Conservation (phyloP, 2,329 filamentous ascomycete species). For the Neofusicoccum kwambonambiense region DNA sequence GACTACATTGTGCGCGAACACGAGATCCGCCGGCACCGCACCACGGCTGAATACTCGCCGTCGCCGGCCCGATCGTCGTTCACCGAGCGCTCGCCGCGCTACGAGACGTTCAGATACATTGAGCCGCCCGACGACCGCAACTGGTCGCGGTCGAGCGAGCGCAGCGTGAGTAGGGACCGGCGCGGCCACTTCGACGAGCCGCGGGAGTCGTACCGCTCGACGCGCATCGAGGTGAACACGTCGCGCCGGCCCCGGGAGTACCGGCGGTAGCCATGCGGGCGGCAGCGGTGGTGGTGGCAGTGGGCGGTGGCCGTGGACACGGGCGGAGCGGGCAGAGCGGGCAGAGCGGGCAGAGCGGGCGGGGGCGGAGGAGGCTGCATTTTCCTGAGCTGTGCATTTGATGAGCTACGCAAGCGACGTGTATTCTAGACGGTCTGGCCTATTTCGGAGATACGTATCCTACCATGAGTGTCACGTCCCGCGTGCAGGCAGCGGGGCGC, state of each 20-base stretch:
- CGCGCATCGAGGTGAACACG: conserved; percentile 31
- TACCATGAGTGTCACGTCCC: too few species aligned
- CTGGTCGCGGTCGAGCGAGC: conserved; percentile 27
- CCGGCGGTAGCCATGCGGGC: conserved; percentile 19
- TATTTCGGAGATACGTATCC: too few species aligned
- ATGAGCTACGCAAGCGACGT: too few species aligned
- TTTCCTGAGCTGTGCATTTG: too few species aligned
- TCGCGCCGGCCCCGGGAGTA: conserved; percentile 7
- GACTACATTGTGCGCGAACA: conserved; percentile 46
- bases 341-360: background rate
- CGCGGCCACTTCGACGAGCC: conserved; percentile 30
- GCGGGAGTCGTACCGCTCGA: conserved; percentile 29
- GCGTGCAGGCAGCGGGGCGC: too few species aligned
- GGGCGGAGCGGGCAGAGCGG: background rate
- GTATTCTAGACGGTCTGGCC: too few species aligned
- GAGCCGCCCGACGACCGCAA: conserved; percentile 35
- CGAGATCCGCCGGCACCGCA: conserved; percentile 40
- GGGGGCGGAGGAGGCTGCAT: background rate
- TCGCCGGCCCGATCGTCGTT: conserved; percentile 32
- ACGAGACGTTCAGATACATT: conserved; percentile 49
- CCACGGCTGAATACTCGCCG: conserved; percentile 32
- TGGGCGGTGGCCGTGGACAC: background rate
- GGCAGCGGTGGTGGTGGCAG: background rate
- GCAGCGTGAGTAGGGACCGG: conserved; percentile 32
- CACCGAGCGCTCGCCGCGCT: conserved; percentile 31